Evolutionary conservation across 345 rosid species (phyloP), one percentile per base, ranked within the genome.

Genomic region (Eucalyptus melliodora): DNA sequence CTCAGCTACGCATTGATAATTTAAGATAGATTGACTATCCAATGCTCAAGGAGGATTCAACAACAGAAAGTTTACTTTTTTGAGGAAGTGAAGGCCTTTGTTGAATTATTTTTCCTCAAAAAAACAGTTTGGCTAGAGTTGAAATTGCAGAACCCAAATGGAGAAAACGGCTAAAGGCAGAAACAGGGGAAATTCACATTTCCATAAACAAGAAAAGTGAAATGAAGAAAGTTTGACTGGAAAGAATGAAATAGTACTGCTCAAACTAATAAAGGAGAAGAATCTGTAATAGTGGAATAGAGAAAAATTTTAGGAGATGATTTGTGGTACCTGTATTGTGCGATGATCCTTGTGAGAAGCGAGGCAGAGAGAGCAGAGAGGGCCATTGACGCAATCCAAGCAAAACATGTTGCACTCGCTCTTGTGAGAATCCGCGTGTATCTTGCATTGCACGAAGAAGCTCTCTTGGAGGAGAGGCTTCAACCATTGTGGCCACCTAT

Each of bases 371-470:
- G 96, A 94, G 86, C 97, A 95, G 51, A 94, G 93, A 60, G 97
- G 89, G 17, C 96, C 97, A 62, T 93, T 91, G 91, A 88, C 91
- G 45, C 97, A 95, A 83, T 93, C 97, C 91, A 94, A 91, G 90
- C 96, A 95, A 31, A 91, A 94, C 96, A 93, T 95, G 86, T 95
- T 95, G 92, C 96, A 94, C 90, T 95, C 97, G 87, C 95, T 94
- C 92, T 93, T 95, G 88, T 94, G 95, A 31, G 97, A 92, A 90
- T 94, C 95, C 12, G 92, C 94, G 87, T 95, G 97, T 7, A 47
- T 87, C 89, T 93, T 93, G 92, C 96, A 95, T 89, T 94, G 96
- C 88, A 89, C 94, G 51, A 95, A 95, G 88, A 95, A 95, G 69
- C 92, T 90, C 88, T 94, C 95, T 65, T 90, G 88, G 17, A 95